Percentiles rank a stretch among this genome's conserved stretches.
These are phyloP conservation scores for Chytriomyces confervae DNA, from an alignment of 192 early-diverging fungal genomes.

Conservation along the genomic window DNA sequence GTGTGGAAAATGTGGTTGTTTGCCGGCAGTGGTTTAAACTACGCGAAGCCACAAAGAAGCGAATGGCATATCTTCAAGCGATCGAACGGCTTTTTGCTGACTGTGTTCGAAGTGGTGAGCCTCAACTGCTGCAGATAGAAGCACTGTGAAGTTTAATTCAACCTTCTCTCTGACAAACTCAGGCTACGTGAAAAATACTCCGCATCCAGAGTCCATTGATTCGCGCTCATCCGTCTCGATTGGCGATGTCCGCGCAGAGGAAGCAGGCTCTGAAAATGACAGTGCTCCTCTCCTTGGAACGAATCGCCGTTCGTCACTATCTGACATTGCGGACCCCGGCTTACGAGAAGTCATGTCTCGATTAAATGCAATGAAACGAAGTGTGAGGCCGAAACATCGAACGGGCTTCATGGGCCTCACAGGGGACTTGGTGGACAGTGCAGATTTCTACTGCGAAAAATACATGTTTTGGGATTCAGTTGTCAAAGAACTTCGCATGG, in stretches of 20 bases:
- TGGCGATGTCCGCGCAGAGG: neutral
- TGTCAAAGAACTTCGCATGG: conserved; percentile 39
- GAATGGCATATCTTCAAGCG: conserved; percentile 48
- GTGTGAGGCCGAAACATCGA: conserved; percentile 46
- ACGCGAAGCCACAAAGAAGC: conserved; percentile 50
- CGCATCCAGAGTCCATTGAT: neutral
- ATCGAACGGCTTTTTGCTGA: conserved; percentile 50
- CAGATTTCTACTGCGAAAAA: conserved; percentile 46
- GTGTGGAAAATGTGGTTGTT: conserved; percentile 61
- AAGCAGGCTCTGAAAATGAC: neutral
- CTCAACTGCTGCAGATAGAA: neutral
- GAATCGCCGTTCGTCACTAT: conserved; percentile 31
- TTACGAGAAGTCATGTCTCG: conserved; percentile 50
- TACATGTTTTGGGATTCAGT: conserved; percentile 50
- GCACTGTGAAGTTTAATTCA: neutral
- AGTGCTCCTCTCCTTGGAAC: conserved; percentile 13
- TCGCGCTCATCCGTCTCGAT: neutral
- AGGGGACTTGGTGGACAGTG: conserved; percentile 52
- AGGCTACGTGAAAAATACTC: neutral
- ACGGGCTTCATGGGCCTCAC: conserved; percentile 55
- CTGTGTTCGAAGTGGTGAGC: conserved; percentile 7
- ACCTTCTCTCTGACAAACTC: too few relatives aligned
- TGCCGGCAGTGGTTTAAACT: conserved; percentile 62
- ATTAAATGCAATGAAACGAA: conserved; percentile 40
- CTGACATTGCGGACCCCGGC: conserved; percentile 37